Base-by-base conservation (phyloP, 169 alveolate genomes). In the Besnoitia besnoiti region DNA sequence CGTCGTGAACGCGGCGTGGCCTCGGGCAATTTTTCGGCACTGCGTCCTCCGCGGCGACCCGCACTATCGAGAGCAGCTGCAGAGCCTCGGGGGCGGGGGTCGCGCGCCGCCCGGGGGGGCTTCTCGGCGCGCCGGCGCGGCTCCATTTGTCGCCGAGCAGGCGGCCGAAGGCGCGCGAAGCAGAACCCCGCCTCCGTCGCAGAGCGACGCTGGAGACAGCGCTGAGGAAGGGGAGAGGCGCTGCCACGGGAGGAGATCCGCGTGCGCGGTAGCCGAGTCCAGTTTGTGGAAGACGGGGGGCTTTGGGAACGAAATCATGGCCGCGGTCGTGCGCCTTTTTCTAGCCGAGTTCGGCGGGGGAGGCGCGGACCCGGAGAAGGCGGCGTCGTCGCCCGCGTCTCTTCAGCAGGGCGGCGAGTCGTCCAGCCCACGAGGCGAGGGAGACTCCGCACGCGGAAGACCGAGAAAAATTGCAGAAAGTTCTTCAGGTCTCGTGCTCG, bases 1-100 rank as follows among this genome's bases (percentile, higher is more conserved):
- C 35, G 85, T 90, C 33, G 93, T 90, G 85, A 51, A 90, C 50
- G 85, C 85, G 55, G 93, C 93, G 8, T 90, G 93, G 93, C 93
- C 93, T 40, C 93, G 93, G 30, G 93, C 93, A 37, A 73, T 90
- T 46, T 90, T 77, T 77, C 44, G 93, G 27, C 93, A 90, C 73
- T 85, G 77, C 61, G 77, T 90, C 27, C 93, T 90, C n/a, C 62
- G 84, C 37, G 93, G 93, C 42, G 85, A 87, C 35, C 27, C 44
- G 55, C 39, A 73, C 46, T 90, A 80, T 55, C 93, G 77, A 46
- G 55, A 77, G n/a, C 93, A 90, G 85, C 90, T 90, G 47, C 67
- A 50, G 35, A 89, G 93, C 24, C 30, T 55, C 4, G 67, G 24
- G 24, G 67, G 4, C 67, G 3, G 67, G 27, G 67, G 67, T 55